Base-by-base conservation (phyloP, 805 yeast genomes). In the Cyberlindnera veronae region DNA sequence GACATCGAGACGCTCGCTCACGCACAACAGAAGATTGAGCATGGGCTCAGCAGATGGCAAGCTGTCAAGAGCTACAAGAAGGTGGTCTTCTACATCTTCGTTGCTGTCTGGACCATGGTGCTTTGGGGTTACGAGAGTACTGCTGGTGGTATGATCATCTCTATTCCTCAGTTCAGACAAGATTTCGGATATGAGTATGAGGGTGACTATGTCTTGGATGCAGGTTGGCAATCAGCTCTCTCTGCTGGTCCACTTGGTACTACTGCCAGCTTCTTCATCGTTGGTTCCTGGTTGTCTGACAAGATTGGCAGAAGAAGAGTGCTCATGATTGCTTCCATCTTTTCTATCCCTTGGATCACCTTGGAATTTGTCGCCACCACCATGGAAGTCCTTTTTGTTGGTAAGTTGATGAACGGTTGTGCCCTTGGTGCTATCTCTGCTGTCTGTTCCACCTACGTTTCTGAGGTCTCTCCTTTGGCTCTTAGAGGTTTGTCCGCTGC, bases 181-280 rank as follows among this genome's bases (percentile, higher is more conserved):
- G 72, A 46, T 46, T 58, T 39, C 48, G 61, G 58, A 53, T 54
- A 52, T 6, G 43, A 45, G 13, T 57, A 53, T 19, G 53, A 44
- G 1, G 57, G 49, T 13, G 43, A 41, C 12, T 68, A 61, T 45
- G 61, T 62, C 26, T 50, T 71, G 21, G 61, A 65, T 18, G 64
- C 69, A 24, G 19, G 19, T 5, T 69, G 74, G 75, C 76, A 71
- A 46, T 61, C 69, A 21, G 69, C 66, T 21, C 55, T 69, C 32
- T 45, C 57, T 32, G 60, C 60, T 34, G 55, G 48, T 13, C 53
- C 58, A 15, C 44, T 49, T 19, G 62, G 47, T 29, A 57, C 66
- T 31, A 48, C 56, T 20, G 57, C 61, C 22, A 18, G 62, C 24
- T 65, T 65, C 50, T 57, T 24, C 14, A 27, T 42, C 7, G 8